Evolutionary conservation across 148 eudicot genomes (phyloP), one percentile per base, ranked within the genome.

Genomic region (Camellia japonica): DNA sequence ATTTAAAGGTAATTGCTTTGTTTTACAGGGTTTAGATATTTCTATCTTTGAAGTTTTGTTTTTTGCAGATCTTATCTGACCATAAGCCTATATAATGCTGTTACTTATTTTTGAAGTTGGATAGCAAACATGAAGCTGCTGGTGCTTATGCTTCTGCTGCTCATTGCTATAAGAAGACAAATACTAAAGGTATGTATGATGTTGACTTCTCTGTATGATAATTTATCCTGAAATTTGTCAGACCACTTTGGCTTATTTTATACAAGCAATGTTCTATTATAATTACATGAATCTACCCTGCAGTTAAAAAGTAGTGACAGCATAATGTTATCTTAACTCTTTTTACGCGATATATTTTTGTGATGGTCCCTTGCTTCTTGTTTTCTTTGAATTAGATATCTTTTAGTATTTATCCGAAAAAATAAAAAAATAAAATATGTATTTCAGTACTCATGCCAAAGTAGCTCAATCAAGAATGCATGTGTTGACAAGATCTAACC

Each of bases 61-160:
- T 44, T 71, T 49, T 14, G 23, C 20, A 30, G 4, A 59, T 55
- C 19, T n/a, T 62, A 61, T 62, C 12, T 76, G n/a, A 77, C 30
- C 59, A 38, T 59, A 76, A 63, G 38, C 69, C 47, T 38, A 38
- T n/a, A 18, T 74, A 82, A 81, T 73, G 79, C 74, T 63, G 86
- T 75, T 61, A n/a, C 52, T 8, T 5, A 43, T 73, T 2, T 71
- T 66, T 68, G 19, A 69, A 88, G 90, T 79, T 76, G 85, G 90
- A 79, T 65, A 83, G 88, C 82, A 88, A 82, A 76, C 90, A 88
- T 77, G 90, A 88, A 84, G 90, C 90, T 82, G 90, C 88, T 49
- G 81, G 52, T 62, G 83, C 88, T 20, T 88, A 82, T 80, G 90
- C 81, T 30, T 87, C 86, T 84, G 88, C 87, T 64, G 90, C 85